Percentiles rank a stretch among this genome's conserved stretches.
phyloP scores from a whole-genome alignment of 2,329 filamentous ascomycete genomes.

The Fusarium stilboides region DNA sequence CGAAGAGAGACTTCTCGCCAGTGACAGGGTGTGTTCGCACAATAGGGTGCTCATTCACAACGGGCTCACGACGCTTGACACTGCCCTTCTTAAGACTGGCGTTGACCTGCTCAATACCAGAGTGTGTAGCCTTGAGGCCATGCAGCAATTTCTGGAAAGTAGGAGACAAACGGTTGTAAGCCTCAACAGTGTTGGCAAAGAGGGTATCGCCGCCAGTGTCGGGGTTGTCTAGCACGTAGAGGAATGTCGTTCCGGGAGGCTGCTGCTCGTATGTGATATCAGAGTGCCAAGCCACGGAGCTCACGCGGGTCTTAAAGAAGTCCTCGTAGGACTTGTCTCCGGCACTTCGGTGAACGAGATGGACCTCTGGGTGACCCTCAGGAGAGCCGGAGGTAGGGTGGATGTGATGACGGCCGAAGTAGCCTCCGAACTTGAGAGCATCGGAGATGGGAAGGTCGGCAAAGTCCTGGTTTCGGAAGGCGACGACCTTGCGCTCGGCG shows the following conservation, averaged over 20 bases:
- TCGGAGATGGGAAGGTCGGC: slow-evolving; percentile 78
- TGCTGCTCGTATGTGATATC: slow-evolving; percentile 92
- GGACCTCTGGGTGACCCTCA: slow-evolving; percentile 79
- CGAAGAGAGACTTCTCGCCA: slow-evolving; percentile 85
- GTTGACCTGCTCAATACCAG: slow-evolving; percentile 84
- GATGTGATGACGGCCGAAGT: slow-evolving; percentile 87
- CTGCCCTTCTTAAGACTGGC: slow-evolving; percentile 76
- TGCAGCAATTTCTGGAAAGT: slow-evolving; percentile 85
- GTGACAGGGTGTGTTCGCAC: slow-evolving; percentile 86
- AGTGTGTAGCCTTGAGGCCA: slow-evolving; percentile 85
- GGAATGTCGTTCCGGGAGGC: slow-evolving; percentile 89
- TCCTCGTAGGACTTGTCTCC: slow-evolving; percentile 64
- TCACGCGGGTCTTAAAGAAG: slow-evolving; percentile 79
- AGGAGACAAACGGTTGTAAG: slow-evolving; percentile 85
- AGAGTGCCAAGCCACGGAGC: slow-evolving; percentile 89
- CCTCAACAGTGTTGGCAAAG: slow-evolving; percentile 84
- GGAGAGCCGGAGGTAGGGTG: slow-evolving; percentile 85
- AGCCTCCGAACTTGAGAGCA: slow-evolving; percentile 78
- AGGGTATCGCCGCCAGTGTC: slow-evolving; percentile 86
- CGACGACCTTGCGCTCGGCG: slow-evolving; percentile 83
- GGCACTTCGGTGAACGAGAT: slow-evolving; percentile 82
- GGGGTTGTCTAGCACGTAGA: slow-evolving; percentile 89
- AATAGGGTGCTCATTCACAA: slow-evolving; percentile 81
- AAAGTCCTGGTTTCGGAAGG: slow-evolving; percentile 83
- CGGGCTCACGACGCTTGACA: slow-evolving; percentile 81